Percentiles rank a stretch among this genome's conserved stretches.
Conservation (phyloP, 768 basidiomycete genomes). For the Auriscalpium microsporum region DNA sequence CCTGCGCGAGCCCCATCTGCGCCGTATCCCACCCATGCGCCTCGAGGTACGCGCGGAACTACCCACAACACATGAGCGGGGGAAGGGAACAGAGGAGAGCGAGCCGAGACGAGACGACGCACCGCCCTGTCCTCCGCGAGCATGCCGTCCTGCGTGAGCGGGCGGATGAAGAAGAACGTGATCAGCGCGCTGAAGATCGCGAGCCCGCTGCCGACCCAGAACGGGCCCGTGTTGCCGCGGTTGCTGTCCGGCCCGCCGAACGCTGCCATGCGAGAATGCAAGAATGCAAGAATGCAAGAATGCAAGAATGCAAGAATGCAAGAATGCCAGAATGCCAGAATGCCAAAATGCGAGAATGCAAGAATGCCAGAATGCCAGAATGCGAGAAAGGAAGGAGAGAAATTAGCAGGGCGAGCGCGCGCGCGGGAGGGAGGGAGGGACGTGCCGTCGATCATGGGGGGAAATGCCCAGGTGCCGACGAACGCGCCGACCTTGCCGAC, state of each 20-base stretch:
- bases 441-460: conserved; percentile 53
- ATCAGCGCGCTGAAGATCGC: conserved; percentile 72
- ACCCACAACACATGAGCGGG: not conserved
- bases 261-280: no score
- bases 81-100: no score
- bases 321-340: no score
- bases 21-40: conserved; percentile 72
- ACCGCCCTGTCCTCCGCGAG: conserved; percentile 61
- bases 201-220: conserved; percentile 81
- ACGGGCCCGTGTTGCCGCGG: conserved; percentile 76
- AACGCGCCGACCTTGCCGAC: conserved; percentile 82
- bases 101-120: conserved; percentile 20
- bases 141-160: conserved; percentile 75
- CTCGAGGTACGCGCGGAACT: conserved; percentile 81
- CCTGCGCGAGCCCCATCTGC: conserved; percentile 51
- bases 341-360: no score
- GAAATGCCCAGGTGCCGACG: conserved; percentile 73
- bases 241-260: conserved; percentile 48
- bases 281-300: no score
- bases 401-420: not conserved
- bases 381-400: conserved; percentile 1
- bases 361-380: no score
- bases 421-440: not conserved
- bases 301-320: no score
- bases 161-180: conserved; percentile 64